Evolutionary conservation across 2,329 filamentous ascomycete genomes (phyloP).

Genomic region (Aspergillus melleus): DNA sequence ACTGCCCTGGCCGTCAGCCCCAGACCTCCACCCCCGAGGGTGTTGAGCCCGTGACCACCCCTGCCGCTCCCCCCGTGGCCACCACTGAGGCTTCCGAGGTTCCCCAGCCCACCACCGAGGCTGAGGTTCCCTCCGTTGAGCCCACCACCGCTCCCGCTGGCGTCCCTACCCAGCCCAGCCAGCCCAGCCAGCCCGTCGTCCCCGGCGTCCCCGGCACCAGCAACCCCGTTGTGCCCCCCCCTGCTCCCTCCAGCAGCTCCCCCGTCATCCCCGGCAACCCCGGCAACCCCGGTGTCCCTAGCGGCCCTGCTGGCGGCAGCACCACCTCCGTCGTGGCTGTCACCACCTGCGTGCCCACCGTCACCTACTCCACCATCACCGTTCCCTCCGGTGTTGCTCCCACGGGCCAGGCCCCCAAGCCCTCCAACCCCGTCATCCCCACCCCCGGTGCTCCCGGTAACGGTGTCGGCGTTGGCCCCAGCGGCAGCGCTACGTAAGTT

Average conservation of each 20-base stretch:
- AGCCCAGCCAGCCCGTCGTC: neutral
- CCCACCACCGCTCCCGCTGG: slow-evolving; percentile 6
- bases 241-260: slow-evolving; percentile 7
- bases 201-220: slow-evolving; percentile 2
- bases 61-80: slow-evolving; percentile 2
- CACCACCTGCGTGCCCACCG: slow-evolving; percentile 35
- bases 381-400: slow-evolving; percentile 21
- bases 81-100: neutral
- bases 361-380: slow-evolving; percentile 32
- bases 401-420: slow-evolving; percentile 11
- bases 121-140: no score
- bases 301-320: slow-evolving; percentile 16
- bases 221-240: slow-evolving; percentile 6
- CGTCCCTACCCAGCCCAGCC: neutral
- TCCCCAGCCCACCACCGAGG: neutral
- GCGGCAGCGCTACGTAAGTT: slow-evolving; percentile 21
- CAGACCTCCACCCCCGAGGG: slow-evolving; percentile 25
- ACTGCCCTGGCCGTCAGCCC: slow-evolving; percentile 51
- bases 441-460: neutral
- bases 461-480: slow-evolving; percentile 4
- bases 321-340: slow-evolving; percentile 29
- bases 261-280: slow-evolving; percentile 12
- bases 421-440: slow-evolving; percentile 20
- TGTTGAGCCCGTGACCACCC: slow-evolving; percentile 18
- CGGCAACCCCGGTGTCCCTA: slow-evolving; percentile 16